phyloP scores from a whole-genome alignment of 768 basidiomycete species.

The Nevesoporus exiguus region DNA sequence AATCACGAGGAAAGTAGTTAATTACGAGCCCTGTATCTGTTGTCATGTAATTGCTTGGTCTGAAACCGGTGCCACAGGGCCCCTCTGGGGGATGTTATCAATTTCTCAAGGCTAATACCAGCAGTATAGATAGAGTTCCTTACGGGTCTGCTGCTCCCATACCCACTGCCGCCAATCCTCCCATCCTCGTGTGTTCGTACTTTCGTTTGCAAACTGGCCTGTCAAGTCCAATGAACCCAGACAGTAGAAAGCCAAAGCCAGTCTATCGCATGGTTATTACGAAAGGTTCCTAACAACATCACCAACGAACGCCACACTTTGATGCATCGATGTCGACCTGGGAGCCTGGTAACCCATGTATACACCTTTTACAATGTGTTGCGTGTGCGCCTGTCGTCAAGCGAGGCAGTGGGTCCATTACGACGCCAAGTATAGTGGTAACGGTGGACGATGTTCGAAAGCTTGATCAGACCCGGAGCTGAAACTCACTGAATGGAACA shows the following conservation, averaged over 20 bases:
- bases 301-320: slow-evolving; percentile 44
- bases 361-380: slow-evolving; percentile 62
- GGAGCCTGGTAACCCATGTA: slow-evolving; percentile 65
- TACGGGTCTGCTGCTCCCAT: slow-evolving; percentile 81
- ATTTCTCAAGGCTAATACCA: background rate
- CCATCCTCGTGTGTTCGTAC: slow-evolving; percentile 50
- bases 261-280: slow-evolving; percentile 40
- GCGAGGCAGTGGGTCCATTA: slow-evolving; percentile 18
- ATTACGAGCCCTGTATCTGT: slow-evolving; percentile 21
- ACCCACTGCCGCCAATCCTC: slow-evolving; percentile 77
- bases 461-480: too few species aligned
- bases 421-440: background rate
- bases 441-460: too few species aligned
- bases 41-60: slow-evolving; percentile 73
- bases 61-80: slow-evolving; percentile 62
- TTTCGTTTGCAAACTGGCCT: slow-evolving; percentile 38
- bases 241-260: slow-evolving; percentile 88
- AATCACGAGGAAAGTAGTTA: slow-evolving; percentile 1
- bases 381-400: slow-evolving; percentile 54
- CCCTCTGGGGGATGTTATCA: slow-evolving; percentile 41
- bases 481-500: too few species aligned
- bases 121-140: slow-evolving; percentile 8
- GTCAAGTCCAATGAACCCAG: slow-evolving; percentile 81
- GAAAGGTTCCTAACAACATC: slow-evolving; percentile 13
- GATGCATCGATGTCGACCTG: slow-evolving; percentile 71